These are phyloP conservation scores for Penicillium verhagenii DNA, from an alignment of 495 filamentous ascomycete genomes.

Conservation along the genomic window DNA sequence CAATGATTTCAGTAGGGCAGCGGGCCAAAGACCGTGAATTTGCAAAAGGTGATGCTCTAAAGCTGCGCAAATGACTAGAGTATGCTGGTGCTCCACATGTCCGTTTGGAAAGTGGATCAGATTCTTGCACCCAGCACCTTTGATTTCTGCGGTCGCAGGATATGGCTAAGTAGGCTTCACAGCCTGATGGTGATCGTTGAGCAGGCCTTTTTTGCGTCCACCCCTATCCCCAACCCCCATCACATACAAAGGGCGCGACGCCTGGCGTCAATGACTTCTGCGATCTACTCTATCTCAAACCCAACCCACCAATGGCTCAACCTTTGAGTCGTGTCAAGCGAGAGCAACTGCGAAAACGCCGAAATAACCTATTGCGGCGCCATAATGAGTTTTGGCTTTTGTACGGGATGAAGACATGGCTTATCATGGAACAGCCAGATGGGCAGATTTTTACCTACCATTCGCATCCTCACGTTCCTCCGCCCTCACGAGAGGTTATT, in stretches of 20 bases:
- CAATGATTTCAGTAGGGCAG: neutral
- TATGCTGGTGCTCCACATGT: neutral
- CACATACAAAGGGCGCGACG: neutral
- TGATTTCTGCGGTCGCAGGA: neutral
- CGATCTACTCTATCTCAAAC: neutral
- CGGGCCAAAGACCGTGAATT: neutral
- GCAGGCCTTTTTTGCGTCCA: neutral
- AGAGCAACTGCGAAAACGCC: constrained; percentile 20
- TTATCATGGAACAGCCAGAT: constrained; percentile 6
- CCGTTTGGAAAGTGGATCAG: too few species aligned
- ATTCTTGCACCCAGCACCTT: neutral
- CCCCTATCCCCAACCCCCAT: too few species aligned
- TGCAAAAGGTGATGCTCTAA: neutral
- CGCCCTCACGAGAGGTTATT: neutral
- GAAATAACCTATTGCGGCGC: constrained; percentile 17
- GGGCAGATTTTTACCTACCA: constrained; percentile 6
- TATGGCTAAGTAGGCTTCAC: neutral
- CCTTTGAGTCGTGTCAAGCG: constrained; percentile 11
- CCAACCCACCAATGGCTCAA: neutral
- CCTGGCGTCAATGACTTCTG: neutral
- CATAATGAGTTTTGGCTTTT: constrained; percentile 18
- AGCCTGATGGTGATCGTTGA: neutral
- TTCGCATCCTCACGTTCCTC: neutral
- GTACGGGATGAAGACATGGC: constrained; percentile 15
- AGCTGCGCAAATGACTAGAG: neutral